Base-by-base conservation (phyloP, 495 filamentous ascomycete species). In the Copromyces sp. region DNA sequence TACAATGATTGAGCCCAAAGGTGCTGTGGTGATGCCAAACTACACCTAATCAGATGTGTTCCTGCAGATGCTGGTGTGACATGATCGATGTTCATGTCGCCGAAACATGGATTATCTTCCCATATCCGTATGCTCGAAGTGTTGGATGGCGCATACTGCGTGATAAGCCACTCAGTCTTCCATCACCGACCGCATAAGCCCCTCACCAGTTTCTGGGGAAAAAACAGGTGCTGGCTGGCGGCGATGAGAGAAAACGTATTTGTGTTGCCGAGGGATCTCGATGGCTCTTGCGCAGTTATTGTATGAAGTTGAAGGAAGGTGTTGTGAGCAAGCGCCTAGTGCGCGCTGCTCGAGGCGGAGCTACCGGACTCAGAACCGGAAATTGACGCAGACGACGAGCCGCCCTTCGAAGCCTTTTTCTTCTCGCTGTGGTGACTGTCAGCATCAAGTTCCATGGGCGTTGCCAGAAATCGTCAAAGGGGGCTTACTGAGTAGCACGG, bases 401-500 rank as follows among this genome's bases (percentile, higher is more conserved):
- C 72, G 37, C 69, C 76, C 3, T 73, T 72, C 29, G 47, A 38
- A 39, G 72, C 68, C 69, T 78, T 81, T 35, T 69, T 65, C 71
- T 77, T 81, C 78, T 85, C 83, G 70, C 84, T 85, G 72, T 41
- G 39, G 8, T 14, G 45, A 68, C 7, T 32, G 68, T 65, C 14
- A 65, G 14, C 29, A 65, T 65, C 53, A 37, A 65, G 14, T 37
- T 16, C 4, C 47, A 69, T 29, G 40, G 12, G 12, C 17, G 24
- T 47, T 29, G 37, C 14, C 11, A 32, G 3, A 8, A 24, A 68
- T n/a, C 2, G 59, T 37, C 16, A 37, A 39, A 44, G 29, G 39
- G 35, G 24, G 9, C 81, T 79, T 80, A 86, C 83, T 82, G 82
- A 69, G 80, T 73, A 68, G 79, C 76, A 65, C 83, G 81, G 76